Evolutionary conservation across 2,329 filamentous ascomycete species (phyloP).

Genomic region (Esteya vermicola): DNA sequence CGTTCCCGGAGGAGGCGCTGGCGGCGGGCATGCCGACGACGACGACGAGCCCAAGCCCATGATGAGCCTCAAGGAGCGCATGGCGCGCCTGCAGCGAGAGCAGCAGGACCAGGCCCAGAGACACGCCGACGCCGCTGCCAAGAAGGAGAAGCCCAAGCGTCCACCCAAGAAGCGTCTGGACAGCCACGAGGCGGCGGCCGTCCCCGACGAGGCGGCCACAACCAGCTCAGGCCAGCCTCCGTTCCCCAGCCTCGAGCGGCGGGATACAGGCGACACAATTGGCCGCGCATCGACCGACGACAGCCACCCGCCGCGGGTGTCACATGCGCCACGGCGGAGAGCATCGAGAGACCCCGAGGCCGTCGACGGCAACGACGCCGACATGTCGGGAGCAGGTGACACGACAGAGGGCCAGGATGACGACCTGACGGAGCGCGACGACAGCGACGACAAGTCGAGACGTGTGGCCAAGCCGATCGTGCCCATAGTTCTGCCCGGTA

Average conservation of each 20-base stretch:
- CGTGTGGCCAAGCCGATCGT: conserved; percentile 8
- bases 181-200: conserved; percentile 20
- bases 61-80: conserved; percentile 85
- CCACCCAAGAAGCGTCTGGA: conserved; percentile 54
- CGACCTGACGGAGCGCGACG: conserved; percentile 55
- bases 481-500: conserved; percentile 4
- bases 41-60: conserved; percentile 84
- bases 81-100: conserved; percentile 85
- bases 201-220: conserved; percentile 14
- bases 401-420: conserved; percentile 47
- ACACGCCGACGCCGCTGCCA: conserved; percentile 62
- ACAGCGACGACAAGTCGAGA: conserved; percentile 48
- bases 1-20: conserved; percentile 20
- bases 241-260: conserved; percentile 33
- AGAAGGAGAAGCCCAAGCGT: conserved; percentile 80
- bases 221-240: conserved; percentile 15
- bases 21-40: conserved; percentile 20
- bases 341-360: conserved; percentile 34
- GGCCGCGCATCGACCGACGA: conserved; percentile 38
- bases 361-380: conserved; percentile 49
- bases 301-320: conserved; percentile 22
- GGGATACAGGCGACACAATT: conserved; percentile 30
- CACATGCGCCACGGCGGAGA: conserved; percentile 35
- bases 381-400: conserved; percentile 50
- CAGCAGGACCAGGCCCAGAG: conserved; percentile 79